These are phyloP conservation scores for Phyllostachys edulis DNA, from an alignment of 176 grass and related monocot species.

Conservation along the genomic window DNA sequence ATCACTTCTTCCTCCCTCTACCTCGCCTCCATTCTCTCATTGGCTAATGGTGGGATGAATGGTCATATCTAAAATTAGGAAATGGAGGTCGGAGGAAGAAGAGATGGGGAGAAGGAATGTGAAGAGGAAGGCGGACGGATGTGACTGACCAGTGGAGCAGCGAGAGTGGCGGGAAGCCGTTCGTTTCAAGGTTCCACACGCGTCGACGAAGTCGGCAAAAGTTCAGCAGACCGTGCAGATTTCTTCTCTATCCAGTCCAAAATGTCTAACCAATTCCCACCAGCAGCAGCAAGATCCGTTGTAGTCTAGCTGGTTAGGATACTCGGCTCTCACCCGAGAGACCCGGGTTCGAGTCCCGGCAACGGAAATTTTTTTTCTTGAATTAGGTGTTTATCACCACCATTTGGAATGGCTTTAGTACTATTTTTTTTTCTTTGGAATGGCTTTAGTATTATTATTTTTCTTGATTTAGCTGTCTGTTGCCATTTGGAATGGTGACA, in stretches of 20 bases:
- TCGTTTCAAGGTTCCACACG: neutral
- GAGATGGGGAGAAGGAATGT: constrained; percentile 24
- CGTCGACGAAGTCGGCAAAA: neutral
- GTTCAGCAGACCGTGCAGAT: too few relatives aligned
- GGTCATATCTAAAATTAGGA: constrained; percentile 42
- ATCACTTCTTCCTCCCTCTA: neutral
- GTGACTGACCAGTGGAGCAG: neutral
- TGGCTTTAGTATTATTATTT: neutral
- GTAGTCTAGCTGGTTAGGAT: constrained; percentile 98
- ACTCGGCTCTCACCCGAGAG: constrained; percentile 90
- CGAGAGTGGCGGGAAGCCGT: constrained; percentile 43
- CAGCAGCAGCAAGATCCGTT: neutral
- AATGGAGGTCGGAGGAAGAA: neutral
- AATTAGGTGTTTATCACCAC: too few relatives aligned
- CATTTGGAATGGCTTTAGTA: too few relatives aligned
- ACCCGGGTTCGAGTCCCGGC: constrained; percentile 59
- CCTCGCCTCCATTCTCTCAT: constrained; percentile 34
- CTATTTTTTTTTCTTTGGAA: too few relatives aligned
- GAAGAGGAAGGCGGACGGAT: neutral
- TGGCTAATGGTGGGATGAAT: constrained; percentile 8
- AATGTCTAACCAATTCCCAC: too few relatives aligned
- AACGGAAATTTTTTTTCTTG: constrained; percentile 7
- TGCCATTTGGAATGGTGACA: too few relatives aligned
- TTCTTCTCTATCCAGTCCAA: neutral
- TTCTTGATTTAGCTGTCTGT: too few relatives aligned